Conservation (phyloP, 129 eudicot genomes). For the Escallonia rubra region DNA sequence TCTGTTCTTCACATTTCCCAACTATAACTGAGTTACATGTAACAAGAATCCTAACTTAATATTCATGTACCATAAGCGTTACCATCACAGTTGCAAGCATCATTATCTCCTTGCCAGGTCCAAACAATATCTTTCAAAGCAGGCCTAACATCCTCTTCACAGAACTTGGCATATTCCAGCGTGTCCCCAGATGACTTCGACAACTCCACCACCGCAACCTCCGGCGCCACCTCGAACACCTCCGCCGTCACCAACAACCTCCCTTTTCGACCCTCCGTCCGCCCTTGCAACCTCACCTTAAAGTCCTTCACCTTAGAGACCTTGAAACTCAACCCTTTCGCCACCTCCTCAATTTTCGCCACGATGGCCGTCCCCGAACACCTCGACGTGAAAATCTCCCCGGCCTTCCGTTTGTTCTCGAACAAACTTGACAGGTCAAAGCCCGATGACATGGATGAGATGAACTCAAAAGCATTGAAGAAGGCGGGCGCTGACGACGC, state of each 20-base stretch:
- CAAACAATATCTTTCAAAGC: constrained; percentile 73
- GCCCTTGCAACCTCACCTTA: constrained; percentile 62
- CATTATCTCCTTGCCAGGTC: constrained; percentile 87
- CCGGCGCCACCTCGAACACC: constrained; percentile 79
- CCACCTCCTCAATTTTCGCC: constrained; percentile 45
- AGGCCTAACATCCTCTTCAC: constrained; percentile 68
- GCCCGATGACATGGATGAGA: constrained; percentile 88
- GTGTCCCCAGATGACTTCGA: constrained; percentile 73
- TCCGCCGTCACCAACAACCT: constrained; percentile 61
- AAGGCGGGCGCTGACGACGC: constrained; percentile 39
- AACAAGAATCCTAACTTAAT: no score
- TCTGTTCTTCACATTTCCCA: no score
- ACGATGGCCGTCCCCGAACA: constrained; percentile 45
- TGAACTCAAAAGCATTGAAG: constrained; percentile 89
- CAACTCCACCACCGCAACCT: constrained; percentile 71
- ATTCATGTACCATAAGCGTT: no score
- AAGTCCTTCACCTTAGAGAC: constrained; percentile 36
- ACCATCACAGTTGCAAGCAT: constrained; percentile 1
- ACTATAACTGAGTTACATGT: no score
- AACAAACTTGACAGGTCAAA: constrained; percentile 75
- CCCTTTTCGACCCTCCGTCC: constrained; percentile 73
- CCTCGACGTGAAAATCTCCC: constrained; percentile 69
- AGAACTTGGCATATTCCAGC: constrained; percentile 59
- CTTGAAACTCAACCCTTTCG: constrained; percentile 43
- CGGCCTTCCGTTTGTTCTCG: constrained; percentile 44